Percentiles rank a stretch among this genome's conserved stretches.
Conservation (phyloP, 257 asterid genomes). For the Solanum infundibuliforme region DNA sequence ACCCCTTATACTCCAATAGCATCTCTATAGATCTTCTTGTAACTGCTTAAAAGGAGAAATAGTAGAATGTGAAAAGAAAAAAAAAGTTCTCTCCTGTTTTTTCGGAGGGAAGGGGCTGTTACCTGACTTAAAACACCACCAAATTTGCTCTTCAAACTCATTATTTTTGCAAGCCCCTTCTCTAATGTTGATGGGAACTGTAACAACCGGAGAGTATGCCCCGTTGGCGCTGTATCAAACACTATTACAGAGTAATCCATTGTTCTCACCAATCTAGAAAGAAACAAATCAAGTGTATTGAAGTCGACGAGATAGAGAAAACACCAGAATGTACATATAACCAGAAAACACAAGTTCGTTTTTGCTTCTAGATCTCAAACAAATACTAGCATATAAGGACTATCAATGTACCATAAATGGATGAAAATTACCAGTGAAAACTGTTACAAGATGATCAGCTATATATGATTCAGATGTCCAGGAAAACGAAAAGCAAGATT, state of each 20-base stretch:
- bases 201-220: constrained; percentile 88
- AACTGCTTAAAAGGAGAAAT: background rate
- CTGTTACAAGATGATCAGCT: background rate
- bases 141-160: constrained; percentile 81
- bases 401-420: background rate
- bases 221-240: constrained; percentile 98
- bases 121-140: constrained; percentile 96
- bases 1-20: background rate
- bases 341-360: background rate
- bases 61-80: background rate
- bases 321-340: background rate
- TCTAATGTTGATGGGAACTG: constrained; percentile 94
- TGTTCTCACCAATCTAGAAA: constrained; percentile 74
- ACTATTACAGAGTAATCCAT: constrained; percentile 95
- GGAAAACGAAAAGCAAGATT: background rate
- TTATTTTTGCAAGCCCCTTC: constrained; percentile 79
- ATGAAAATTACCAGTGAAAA: background rate
- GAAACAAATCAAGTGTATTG: background rate
- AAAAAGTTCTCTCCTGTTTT: background rate
- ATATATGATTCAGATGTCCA: background rate
- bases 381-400: background rate
- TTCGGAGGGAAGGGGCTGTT: background rate
- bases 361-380: background rate
- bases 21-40: background rate
- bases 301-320: background rate